phyloP scores from a whole-genome alignment of 2,329 filamentous ascomycete genomes.

The Drechslera avenae region DNA sequence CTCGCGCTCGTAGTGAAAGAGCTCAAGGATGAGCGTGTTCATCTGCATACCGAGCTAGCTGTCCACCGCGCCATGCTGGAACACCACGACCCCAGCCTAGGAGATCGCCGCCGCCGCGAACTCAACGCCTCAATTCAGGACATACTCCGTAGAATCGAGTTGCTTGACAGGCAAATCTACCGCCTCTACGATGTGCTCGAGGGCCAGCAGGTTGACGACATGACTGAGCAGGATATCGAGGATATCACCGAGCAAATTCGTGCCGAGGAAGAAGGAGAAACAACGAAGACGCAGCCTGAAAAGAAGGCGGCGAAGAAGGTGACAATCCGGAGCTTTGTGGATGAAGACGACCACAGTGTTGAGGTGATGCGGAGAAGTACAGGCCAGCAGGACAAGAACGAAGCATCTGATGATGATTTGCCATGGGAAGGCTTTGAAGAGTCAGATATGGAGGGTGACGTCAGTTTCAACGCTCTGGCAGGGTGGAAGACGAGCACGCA shows the following conservation, averaged over 20 bases:
- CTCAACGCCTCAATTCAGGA: slow-evolving; percentile 66
- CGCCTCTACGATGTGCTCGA: slow-evolving; percentile 82
- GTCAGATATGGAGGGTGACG: slow-evolving; percentile 18
- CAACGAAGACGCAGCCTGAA: slow-evolving; percentile 23
- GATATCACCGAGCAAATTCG: slow-evolving; percentile 51
- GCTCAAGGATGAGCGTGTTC: slow-evolving; percentile 77
- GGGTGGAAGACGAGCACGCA: slow-evolving; percentile 21
- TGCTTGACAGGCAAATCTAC: slow-evolving; percentile 81
- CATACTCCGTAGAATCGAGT: slow-evolving; percentile 68
- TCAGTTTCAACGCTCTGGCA: slow-evolving; percentile 17
- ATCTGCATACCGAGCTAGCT: slow-evolving; percentile 73
- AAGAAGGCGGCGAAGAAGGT: slow-evolving; percentile 44
- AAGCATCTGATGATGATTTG: slow-evolving; percentile 33
- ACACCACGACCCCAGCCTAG: slow-evolving; percentile 64
- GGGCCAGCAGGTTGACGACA: slow-evolving; percentile 70
- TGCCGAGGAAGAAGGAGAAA: slow-evolving; percentile 45
- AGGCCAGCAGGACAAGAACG: neutral
- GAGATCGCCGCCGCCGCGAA: slow-evolving; percentile 66
- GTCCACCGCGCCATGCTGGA: slow-evolving; percentile 65
- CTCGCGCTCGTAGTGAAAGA: slow-evolving; percentile 84
- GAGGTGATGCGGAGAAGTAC: slow-evolving; percentile 17
- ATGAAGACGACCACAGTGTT: slow-evolving; percentile 31
- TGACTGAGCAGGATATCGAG: slow-evolving; percentile 49
- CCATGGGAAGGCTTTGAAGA: slow-evolving; percentile 50
- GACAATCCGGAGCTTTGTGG: slow-evolving; percentile 45